Base-by-base conservation (phyloP, 2,329 filamentous ascomycete species). In the Parascedosporium putredinis region DNA sequence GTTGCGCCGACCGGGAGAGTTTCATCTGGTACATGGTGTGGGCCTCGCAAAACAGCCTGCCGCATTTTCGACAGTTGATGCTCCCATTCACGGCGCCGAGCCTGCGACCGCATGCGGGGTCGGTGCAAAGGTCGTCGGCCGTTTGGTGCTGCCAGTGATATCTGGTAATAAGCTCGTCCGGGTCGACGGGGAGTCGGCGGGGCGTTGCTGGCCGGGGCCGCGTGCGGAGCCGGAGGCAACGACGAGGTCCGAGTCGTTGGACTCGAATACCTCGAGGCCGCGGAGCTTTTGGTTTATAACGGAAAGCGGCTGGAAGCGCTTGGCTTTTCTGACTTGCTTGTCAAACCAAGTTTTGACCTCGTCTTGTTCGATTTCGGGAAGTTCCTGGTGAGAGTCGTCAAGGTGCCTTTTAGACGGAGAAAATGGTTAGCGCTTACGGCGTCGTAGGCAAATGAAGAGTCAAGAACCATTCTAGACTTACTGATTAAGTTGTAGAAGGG, bases 21-120 rank as follows among this genome's bases (percentile, higher is more conserved):
- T 94, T 96, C 86, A 97, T 97, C 70, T 98, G 91, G 62, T 97
- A 98, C 90, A 98, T 95, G 48, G 93, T 97, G 64, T 98, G 93
- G 58, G 91, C 87, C 61, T 97, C 93, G 66, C 93, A 98, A 63
- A 97, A 98, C 36, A 98, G 70, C 58, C 84, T 84, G 5, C 93
- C 93, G 60, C 93, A 98, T 55, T 90, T 88, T 55, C 93, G 78
- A 66, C 93, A 98, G 64, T 98, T 96, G 59, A 98, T 83, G 59
- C 77, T 89, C 16, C 89, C 88, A 59, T 86, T 90, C 5, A 86
- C 76, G 2, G 84, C 76, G 1, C 88, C 89, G 4, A 98, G 70
- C 23, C 82, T 78, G 64, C 86, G 87, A 25, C 82, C 87, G 58
- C 93, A 98, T 18, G 83, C 74, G 1, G 90, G 91, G 58, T 98